Base-by-base conservation (phyloP, 2,329 filamentous ascomycete species). In the Pseudogymnoascus pannorum region DNA sequence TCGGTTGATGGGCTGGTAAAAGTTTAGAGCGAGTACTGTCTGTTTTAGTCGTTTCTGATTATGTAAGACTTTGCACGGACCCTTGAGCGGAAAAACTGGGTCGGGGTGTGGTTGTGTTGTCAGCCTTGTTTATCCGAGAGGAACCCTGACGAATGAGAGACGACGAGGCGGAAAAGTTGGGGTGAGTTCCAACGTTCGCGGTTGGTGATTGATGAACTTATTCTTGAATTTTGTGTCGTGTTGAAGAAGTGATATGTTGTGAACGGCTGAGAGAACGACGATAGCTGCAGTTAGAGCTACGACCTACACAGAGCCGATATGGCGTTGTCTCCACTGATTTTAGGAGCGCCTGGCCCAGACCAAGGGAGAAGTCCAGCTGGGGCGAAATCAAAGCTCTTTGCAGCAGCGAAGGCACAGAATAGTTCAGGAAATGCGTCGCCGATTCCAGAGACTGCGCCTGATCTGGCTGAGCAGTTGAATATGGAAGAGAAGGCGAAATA, bases 401-500 rank as follows among this genome's bases (percentile, higher is more conserved):
- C 16, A 12, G 38, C 38, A 5, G 9, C 16, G 38, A 42, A 42
- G 38, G 16, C 38, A 1, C 38, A 42, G 38, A 42, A 42, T 9
- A 22, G 16, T 18, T 42, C 38, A 20, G 38, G 16, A 42, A 42
- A 42, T 42, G 38, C 38, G 38, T 42, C 38, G 8, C 38, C 38
- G 38, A 42, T 42, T 42, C 38, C 38, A 2, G 38, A 42, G 18
- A 18, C 38, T 42, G 38, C 38, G 38, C 75, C 84, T 62, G 85
- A 87, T 69, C 73, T 86, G n/a, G 81, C 89, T n/a, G 89, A 93
- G 75, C 87, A 91, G 72, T 81, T 92, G 73, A 93, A 93, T 71
- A 86, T 90, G 62, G 85, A 88, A 58, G 88, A 91, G 70, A 91
- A 92, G 74, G 82, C 84, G 67, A 96, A 94, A 79, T 99, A 96